Base-by-base conservation (phyloP, 148 eudicot genomes). In the Fagopyrum homotropicum region DNA sequence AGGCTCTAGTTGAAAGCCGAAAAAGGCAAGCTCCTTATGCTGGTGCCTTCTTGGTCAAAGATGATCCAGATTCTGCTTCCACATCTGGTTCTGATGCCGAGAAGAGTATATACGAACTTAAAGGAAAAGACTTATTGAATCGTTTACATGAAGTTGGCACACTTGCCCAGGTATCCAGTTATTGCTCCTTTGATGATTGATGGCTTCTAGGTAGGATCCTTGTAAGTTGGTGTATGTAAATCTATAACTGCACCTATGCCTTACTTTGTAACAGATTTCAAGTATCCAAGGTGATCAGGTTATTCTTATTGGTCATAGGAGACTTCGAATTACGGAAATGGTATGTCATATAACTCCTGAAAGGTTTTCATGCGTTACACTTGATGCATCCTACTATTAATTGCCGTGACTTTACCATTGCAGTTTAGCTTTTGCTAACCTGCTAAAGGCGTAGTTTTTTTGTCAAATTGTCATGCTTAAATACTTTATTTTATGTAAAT, bases 91-190 rank as follows among this genome's bases (percentile, higher is more conserved):
- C 88, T 15, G 94, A 96, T 69, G n/a, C 88, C 17, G 99, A 90
- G 69, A 91, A 93, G 78, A 88, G 79, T 69, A 80, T 89, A 52
- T 75, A 85, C 75, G 92, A 95, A 56, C 91, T 92, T 71, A 95
- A 90, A 84, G 99, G 99, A 75, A 83, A 88, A 82, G 94, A 92
- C 15, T 86, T 96, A 78, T 75, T 90, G 40, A 85, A 86, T 57
- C 93, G 98, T 77, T 91, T 96, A 80, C 92, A 96, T 81, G 89
- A 92, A 82, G 95, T 96, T 83, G 99, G 99, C 71, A 92, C 98
- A 52, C 84, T 96, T 46, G 99, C 94, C 46, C 99, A 90, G 97
- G 98, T 95, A 83, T 50, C 50, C 73, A 56, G 61, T 59, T 55
- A 44, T 71, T 59, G 22, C 44, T 78, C n/a, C 17, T 17, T 54